A percentile compares a stretch with the other conserved stretches of the same genome.
These are phyloP conservation scores for Colletotrichum godetiae DNA, from an alignment of 2,329 filamentous ascomycete species.

Conservation along the genomic window DNA sequence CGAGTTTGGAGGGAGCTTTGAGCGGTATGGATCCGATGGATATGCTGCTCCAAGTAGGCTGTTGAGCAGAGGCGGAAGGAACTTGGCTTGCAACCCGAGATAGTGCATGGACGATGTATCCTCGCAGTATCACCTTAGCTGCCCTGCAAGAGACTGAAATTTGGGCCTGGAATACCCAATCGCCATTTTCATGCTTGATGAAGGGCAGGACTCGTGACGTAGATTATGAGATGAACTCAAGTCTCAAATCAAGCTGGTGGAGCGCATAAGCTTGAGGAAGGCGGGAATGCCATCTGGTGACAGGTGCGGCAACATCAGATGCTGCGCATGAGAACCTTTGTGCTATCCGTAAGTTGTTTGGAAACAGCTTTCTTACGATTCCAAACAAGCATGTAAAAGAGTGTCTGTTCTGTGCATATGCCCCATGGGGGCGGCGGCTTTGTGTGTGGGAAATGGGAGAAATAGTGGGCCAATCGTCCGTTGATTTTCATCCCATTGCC, in stretches of 20 bases:
- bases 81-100: neutral
- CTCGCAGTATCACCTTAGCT: too few relatives aligned
- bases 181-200: neutral
- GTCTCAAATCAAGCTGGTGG: neutral
- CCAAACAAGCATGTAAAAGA: neutral
- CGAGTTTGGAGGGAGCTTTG: neutral
- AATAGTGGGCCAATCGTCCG: neutral
- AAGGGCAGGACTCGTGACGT: neutral
- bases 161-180: neutral
- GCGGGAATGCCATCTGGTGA: neutral
- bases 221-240: constrained; percentile 3
- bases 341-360: neutral
- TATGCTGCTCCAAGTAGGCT: neutral
- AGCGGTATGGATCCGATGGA: neutral
- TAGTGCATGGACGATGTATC: neutral
- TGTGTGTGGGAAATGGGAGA: neutral
- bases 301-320: neutral
- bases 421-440: neutral
- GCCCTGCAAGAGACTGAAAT: neutral
- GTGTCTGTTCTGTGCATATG: neutral
- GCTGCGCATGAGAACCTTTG: constrained; percentile 17
- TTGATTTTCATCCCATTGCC: neutral
- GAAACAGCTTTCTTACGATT: neutral
- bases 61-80: neutral
- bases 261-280: neutral